A percentile compares a stretch with the other conserved stretches of the same genome.
phyloP scores from a whole-genome alignment of 768 basidiomycete species.

The Crucibulum laeve region DNA sequence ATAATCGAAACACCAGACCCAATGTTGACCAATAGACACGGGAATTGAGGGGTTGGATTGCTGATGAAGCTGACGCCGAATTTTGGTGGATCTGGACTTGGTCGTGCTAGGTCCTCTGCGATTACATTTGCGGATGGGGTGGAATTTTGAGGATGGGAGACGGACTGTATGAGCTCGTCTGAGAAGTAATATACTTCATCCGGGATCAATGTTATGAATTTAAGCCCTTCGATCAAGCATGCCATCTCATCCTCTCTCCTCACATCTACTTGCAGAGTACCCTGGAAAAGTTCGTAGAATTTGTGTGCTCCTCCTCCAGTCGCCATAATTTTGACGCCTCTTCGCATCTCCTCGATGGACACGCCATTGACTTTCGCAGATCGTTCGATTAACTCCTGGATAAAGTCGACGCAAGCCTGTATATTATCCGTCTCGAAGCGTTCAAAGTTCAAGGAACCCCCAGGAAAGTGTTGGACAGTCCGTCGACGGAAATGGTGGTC shows the following conservation, averaged over 20 bases:
- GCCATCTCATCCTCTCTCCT: constrained; percentile 97
- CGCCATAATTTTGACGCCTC: constrained; percentile 93
- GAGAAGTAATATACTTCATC: constrained; percentile 99
- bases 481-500: constrained; percentile 66
- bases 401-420: constrained; percentile 78
- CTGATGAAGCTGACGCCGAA: constrained; percentile 87
- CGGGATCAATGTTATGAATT: constrained; percentile 94
- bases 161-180: constrained; percentile 86
- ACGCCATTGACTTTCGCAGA: constrained; percentile 87
- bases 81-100: constrained; percentile 85
- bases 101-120: constrained; percentile 82
- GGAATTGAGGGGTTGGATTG: constrained; percentile 82
- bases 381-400: constrained; percentile 79
- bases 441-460: constrained; percentile 96
- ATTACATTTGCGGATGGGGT: constrained; percentile 11
- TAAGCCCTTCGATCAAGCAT: constrained; percentile 92
- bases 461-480: constrained; percentile 82
- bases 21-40: constrained; percentile 96
- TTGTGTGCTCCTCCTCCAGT: constrained; percentile 97
- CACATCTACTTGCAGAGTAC: constrained; percentile 79
- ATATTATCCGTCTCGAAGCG: constrained; percentile 94
- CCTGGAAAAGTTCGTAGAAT: constrained; percentile 80
- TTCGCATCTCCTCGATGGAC: constrained; percentile 84
- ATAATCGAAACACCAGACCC: constrained; percentile 97
- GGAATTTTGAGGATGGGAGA: constrained; percentile 27